Evolutionary conservation across 2,329 filamentous ascomycete genomes (phyloP).

Genomic region (Talaromyces sp.): DNA sequence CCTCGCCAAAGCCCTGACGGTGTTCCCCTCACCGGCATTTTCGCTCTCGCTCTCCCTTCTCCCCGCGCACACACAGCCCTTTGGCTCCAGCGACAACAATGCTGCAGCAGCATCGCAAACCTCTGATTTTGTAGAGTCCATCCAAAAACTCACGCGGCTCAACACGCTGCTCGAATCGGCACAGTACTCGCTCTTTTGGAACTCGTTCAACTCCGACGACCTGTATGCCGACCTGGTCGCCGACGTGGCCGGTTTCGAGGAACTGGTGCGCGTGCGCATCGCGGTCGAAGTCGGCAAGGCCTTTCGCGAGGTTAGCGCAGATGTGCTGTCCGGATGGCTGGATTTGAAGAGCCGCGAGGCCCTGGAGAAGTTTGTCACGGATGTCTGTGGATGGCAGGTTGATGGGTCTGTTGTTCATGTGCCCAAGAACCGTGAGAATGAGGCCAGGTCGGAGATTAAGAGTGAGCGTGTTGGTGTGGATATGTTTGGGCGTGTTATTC

Average conservation of each 20-base stretch:
- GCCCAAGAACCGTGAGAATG: slow-evolving; percentile 92
- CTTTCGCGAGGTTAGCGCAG: slow-evolving; percentile 66
- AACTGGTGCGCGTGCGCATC: slow-evolving; percentile 84
- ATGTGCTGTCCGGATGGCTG: slow-evolving; percentile 70
- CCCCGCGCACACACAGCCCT: slow-evolving; percentile 71
- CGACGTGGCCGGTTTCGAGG: slow-evolving; percentile 92
- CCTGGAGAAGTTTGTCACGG: slow-evolving; percentile 72
- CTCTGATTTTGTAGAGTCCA: slow-evolving; percentile 70
- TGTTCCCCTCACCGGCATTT: slow-evolving; percentile 96
- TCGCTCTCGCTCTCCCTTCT: slow-evolving; percentile 90
- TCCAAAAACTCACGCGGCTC: slow-evolving; percentile 78
- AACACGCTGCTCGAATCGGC: slow-evolving; percentile 85
- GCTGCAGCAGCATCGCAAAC: slow-evolving; percentile 13
- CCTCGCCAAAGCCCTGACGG: slow-evolving; percentile 94
- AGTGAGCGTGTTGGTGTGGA: slow-evolving; percentile 75
- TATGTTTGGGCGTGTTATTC: slow-evolving; percentile 61
- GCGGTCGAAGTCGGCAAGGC: slow-evolving; percentile 79
- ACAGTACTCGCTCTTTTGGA: slow-evolving; percentile 91
- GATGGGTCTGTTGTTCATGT: slow-evolving; percentile 62
- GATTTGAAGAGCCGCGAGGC: slow-evolving; percentile 62
- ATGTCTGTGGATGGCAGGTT: slow-evolving; percentile 83
- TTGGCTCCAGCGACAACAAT: slow-evolving; percentile 30
- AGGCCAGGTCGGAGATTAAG: slow-evolving; percentile 92
- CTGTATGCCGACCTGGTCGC: slow-evolving; percentile 92
- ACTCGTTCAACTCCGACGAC: slow-evolving; percentile 85